phyloP scores from a whole-genome alignment of 202 grass and related monocot species.

The Cymbopogon flexuosus region DNA sequence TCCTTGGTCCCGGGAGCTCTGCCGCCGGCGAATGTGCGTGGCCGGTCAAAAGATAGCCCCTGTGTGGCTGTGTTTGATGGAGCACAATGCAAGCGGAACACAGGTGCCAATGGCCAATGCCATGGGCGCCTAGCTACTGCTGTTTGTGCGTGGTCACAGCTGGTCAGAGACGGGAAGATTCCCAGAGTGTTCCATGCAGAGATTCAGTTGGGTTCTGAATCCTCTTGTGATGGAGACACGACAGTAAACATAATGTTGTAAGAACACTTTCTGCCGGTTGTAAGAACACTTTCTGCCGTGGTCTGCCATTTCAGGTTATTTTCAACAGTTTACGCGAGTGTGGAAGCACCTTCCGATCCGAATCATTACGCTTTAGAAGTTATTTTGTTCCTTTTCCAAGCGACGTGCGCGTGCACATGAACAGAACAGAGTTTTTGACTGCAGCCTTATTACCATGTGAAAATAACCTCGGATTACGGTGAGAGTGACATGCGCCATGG shows the following conservation, averaged over 20 bases:
- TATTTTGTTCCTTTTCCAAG: not conserved
- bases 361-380: not conserved
- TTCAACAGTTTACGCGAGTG: not conserved
- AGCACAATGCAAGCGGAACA: conserved; percentile 24
- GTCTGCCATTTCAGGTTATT: not conserved
- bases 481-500: conserved; percentile 29
- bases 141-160: not conserved
- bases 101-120: not conserved
- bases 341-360: not conserved
- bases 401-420: not conserved
- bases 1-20: conserved; percentile 37
- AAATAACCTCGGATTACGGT: not conserved
- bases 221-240: conserved; percentile 5
- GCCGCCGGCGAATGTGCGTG: conserved; percentile 21
- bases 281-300: not conserved
- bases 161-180: conserved; percentile 26
- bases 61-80: conserved; percentile 2
- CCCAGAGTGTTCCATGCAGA: conserved; percentile 2
- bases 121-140: not conserved
- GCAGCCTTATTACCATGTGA: not conserved
- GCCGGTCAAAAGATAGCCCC: conserved; percentile 33
- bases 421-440: conserved; percentile 4
- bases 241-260: not conserved
- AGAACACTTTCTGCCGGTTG: not conserved
- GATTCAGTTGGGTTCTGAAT: conserved; percentile 1